Conservation (phyloP, 2,329 filamentous ascomycete genomes). For the Xylariaceae sp. region DNA sequence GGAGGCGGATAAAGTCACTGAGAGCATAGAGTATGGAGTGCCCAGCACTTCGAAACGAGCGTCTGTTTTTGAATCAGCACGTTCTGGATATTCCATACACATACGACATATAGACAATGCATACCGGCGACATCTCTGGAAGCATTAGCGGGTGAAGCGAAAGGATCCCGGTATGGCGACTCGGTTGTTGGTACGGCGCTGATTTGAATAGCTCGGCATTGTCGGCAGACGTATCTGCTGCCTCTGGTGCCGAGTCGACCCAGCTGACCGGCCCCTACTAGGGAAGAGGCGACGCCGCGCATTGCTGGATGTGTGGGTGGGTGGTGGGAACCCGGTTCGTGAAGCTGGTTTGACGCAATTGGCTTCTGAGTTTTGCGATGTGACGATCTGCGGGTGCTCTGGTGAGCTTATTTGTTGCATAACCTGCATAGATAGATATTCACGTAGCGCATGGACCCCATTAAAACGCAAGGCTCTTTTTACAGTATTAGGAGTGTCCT, state of each 20-base stretch:
- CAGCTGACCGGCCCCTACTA: conserved; percentile 23
- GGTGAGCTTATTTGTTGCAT: too few relatives aligned
- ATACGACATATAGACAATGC: neutral
- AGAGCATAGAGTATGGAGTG: conserved; percentile 86
- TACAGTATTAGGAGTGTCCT: too few relatives aligned
- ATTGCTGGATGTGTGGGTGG: conserved; percentile 18
- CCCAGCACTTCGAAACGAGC: conserved; percentile 92
- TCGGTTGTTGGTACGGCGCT: conserved; percentile 55
- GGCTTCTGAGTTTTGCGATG: neutral
- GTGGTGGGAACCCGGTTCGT: neutral
- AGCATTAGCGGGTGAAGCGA: conserved; percentile 43
- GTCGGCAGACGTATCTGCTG: conserved; percentile 42
- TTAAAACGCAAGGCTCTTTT: too few relatives aligned
- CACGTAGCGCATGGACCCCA: too few relatives aligned
- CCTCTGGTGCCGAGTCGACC: conserved; percentile 21
- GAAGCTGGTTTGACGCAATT: conserved; percentile 15
- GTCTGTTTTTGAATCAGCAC: conserved; percentile 49
- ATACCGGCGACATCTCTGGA: conserved; percentile 48
- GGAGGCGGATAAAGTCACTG: conserved; percentile 85
- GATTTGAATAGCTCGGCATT: conserved; percentile 59
- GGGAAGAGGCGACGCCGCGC: conserved; percentile 27
- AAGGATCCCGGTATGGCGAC: conserved; percentile 48
- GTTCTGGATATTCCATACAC: neutral
- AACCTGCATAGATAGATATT: too few relatives aligned
- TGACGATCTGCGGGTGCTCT: too few relatives aligned